A percentile compares a stretch with the other conserved stretches of the same genome.
These are phyloP conservation scores for Luvunga scandens DNA, from an alignment of 345 rosid genomes.

Conservation along the genomic window DNA sequence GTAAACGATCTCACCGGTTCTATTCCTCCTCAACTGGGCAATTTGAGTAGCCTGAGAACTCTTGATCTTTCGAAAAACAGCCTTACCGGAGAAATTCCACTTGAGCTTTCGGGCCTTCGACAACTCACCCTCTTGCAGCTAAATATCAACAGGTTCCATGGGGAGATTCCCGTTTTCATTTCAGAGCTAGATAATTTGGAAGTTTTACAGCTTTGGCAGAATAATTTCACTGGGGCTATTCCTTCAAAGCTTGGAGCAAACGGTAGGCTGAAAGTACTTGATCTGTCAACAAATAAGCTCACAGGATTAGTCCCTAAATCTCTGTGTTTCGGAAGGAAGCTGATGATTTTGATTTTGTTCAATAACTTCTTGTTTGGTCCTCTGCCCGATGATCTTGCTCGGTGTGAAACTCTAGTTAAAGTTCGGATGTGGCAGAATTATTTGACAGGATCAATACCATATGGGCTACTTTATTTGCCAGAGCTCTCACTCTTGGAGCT, in stretches of 20 bases:
- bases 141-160: constrained; percentile 76
- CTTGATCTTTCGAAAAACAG: constrained; percentile 82
- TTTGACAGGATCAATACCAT: constrained; percentile 69
- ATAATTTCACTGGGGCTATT: constrained; percentile 83
- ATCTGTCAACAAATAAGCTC: constrained; percentile 85
- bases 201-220: constrained; percentile 70
- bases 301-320: constrained; percentile 66
- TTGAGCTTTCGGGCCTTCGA: constrained; percentile 55
- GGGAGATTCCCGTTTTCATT: constrained; percentile 68
- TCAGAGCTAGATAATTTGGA: constrained; percentile 59
- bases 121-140: constrained; percentile 65
- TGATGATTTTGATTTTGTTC: constrained; percentile 63
- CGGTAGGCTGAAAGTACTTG: constrained; percentile 60
- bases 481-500: constrained; percentile 65
- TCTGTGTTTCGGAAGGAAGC: constrained; percentile 50
- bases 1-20: constrained; percentile 62
- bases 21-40: constrained; percentile 69
- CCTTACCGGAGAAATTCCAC: constrained; percentile 74
- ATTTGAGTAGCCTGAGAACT: constrained; percentile 56
- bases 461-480: constrained; percentile 68
- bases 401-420: constrained; percentile 57
- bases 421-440: constrained; percentile 81
- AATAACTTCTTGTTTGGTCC: constrained; percentile 87
- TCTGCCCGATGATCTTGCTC: constrained; percentile 68
- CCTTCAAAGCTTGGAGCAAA: constrained; percentile 72